phyloP scores from a whole-genome alignment of 441 rosid genomes.

The Eruca vesicaria region DNA sequence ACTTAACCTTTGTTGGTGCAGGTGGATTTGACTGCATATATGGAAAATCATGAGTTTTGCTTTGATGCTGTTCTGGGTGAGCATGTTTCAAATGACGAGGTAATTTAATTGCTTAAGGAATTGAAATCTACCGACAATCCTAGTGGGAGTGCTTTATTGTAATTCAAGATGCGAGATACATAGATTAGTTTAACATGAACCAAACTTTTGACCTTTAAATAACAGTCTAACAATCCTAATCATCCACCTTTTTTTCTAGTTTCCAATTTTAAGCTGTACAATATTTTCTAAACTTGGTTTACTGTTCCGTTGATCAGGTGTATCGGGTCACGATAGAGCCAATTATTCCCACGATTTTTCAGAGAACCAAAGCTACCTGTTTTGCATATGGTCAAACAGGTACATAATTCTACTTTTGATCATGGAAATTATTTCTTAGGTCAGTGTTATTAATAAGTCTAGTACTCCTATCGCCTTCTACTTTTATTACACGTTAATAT shows the following conservation, averaged over 20 bases:
- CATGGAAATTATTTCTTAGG: neutral
- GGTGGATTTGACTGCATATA: constrained; percentile 99
- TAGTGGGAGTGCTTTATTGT: neutral
- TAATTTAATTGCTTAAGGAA: constrained; percentile 30
- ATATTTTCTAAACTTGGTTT: neutral
- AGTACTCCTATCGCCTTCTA: neutral
- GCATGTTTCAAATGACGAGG: constrained; percentile 89
- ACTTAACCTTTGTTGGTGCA: constrained; percentile 40
- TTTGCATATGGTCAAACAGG: constrained; percentile 99
- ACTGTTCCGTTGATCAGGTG: constrained; percentile 52
- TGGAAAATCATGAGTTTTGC: constrained; percentile 96
- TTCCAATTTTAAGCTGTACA: neutral
- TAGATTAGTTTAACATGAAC: neutral
- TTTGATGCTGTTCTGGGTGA: constrained; percentile 98
- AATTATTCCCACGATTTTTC: constrained; percentile 88
- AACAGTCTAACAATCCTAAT: neutral
- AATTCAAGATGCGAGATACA: neutral
- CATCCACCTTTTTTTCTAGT: neutral
- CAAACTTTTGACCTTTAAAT: neutral
- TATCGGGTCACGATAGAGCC: constrained; percentile 92
- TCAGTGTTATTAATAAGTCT: neutral
- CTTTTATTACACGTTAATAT: neutral
- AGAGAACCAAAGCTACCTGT: constrained; percentile 97
- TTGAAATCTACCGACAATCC: neutral
- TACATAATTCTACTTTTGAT: constrained; percentile 11